Evolutionary conservation across 257 asterid species (phyloP).

Genomic region (Ligustrum vulgare): DNA sequence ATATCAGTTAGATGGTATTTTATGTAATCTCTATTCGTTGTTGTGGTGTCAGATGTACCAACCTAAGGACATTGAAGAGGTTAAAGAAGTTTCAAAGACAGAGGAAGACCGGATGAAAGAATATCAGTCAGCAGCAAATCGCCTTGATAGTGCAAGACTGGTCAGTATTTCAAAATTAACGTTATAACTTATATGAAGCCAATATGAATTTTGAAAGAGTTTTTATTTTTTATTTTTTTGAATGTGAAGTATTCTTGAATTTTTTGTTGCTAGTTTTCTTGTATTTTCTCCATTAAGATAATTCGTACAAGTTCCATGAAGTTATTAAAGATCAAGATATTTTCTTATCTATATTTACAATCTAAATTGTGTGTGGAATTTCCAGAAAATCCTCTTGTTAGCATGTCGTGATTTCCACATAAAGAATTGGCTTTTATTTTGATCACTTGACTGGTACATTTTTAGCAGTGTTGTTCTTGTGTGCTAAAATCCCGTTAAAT

Average conservation of each 20-base stretch:
- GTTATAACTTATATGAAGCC: conserved; percentile 22
- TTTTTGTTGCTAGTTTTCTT: conserved; percentile 7
- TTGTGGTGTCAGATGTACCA: conserved; percentile 63
- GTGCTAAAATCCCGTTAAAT: background rate
- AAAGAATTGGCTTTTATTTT: background rate
- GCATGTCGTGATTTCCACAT: background rate
- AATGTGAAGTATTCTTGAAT: background rate
- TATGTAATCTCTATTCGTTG: conserved; percentile 19
- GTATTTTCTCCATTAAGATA: background rate
- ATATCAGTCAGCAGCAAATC: conserved; percentile 77
- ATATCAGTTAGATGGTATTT: conserved; percentile 9
- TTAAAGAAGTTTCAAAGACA: conserved; percentile 62
- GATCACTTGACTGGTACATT: background rate
- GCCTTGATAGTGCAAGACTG: conserved; percentile 68
- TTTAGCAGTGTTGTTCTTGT: background rate
- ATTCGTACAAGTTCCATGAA: background rate
- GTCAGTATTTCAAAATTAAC: conserved; percentile 43
- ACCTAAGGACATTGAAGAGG: conserved; percentile 80
- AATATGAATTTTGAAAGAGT: conserved; percentile 6
- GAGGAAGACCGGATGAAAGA: conserved; percentile 67
- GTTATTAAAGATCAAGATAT: background rate
- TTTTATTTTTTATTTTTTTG: background rate
- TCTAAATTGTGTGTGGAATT: background rate
- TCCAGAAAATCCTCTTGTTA: conserved; percentile 7
- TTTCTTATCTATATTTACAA: background rate